Evolutionary conservation across 805 yeast genomes (phyloP), one percentile per base, ranked within the genome.

Genomic region (Debaryomyces maramus): DNA sequence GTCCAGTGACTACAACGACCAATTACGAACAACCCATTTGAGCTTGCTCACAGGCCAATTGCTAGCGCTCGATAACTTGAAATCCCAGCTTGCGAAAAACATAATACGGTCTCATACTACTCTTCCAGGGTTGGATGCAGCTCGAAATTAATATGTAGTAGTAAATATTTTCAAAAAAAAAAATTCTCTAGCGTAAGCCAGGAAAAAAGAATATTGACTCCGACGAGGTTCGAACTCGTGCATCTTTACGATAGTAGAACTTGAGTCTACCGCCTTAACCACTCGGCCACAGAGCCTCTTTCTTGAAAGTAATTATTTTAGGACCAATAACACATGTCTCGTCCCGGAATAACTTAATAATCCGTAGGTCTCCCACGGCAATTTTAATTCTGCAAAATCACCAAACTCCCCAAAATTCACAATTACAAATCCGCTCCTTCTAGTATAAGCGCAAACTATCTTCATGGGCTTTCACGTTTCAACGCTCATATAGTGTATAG

Each of bases 21-120:
- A 55, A 35, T 45, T 63, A 17, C 47, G 55, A 21, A 34, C 64
- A 1, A 46, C 61, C 3, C 63, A 63, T 15, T 43, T 69, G 27
- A 48, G 63, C 13, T 45, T 67, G 17, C 35, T 69, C 6, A 58
- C 67, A 1, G 50, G 61, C 14, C 65, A 69, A 40, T 38, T 63
- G 15, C 43, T 56, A 1, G 50, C 56, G 5, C 40, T 61, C 11
- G 59, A 58, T 11, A 45, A 43, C 7, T 42, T 56, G 21, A 52
- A 53, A 34, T 31, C 44, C 8, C 51, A 49, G 33, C 41, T 55
- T 6, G 23, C 46, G 3, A 44, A 40, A 13, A 49, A 41, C 19
- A 43, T 51, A 3, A 30, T 49, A 4, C 24, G 48, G 18, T 40
- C 40, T 13, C 22, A 19, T 21, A 33, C 17, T 29, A 22, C 23